phyloP scores from a whole-genome alignment of 768 basidiomycete genomes.

The Dacryopinax spathularia region DNA sequence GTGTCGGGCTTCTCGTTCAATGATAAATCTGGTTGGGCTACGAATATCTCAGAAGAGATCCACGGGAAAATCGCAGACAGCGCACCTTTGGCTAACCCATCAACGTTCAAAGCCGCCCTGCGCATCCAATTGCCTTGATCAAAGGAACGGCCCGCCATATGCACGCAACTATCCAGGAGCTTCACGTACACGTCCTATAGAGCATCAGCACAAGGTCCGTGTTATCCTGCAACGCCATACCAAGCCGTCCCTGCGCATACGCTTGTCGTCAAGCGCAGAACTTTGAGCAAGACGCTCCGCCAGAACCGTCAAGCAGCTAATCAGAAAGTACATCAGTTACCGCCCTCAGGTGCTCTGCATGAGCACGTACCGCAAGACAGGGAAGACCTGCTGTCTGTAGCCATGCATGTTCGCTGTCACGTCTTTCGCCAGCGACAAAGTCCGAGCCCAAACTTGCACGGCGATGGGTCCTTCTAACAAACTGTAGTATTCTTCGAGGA shows the following conservation, averaged over 20 bases:
- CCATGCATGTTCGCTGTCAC: conserved; percentile 48
- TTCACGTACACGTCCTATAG: conserved; percentile 67
- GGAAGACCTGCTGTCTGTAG: conserved; percentile 56
- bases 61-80: background rate
- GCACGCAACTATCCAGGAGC: conserved; percentile 64
- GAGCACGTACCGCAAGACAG: conserved; percentile 49
- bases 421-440: conserved; percentile 65
- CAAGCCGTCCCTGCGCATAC: conserved; percentile 80
- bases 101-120: conserved; percentile 39
- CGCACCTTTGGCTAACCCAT: conserved; percentile 29
- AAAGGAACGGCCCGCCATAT: conserved; percentile 54
- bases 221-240: conserved; percentile 23
- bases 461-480: conserved; percentile 82
- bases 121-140: conserved; percentile 74
- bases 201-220: background rate
- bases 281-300: conserved; percentile 80
- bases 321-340: conserved; percentile 10
- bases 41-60: background rate
- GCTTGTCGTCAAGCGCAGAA: conserved; percentile 76
- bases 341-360: background rate
- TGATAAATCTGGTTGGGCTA: conserved; percentile 8
- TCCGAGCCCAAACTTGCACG: conserved; percentile 79
- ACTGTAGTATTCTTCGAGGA: conserved; percentile 72
- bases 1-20: conserved; percentile 9
- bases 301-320: conserved; percentile 60